Conservation (phyloP, 2,329 filamentous ascomycete genomes). For the Fusarium torulosum region DNA sequence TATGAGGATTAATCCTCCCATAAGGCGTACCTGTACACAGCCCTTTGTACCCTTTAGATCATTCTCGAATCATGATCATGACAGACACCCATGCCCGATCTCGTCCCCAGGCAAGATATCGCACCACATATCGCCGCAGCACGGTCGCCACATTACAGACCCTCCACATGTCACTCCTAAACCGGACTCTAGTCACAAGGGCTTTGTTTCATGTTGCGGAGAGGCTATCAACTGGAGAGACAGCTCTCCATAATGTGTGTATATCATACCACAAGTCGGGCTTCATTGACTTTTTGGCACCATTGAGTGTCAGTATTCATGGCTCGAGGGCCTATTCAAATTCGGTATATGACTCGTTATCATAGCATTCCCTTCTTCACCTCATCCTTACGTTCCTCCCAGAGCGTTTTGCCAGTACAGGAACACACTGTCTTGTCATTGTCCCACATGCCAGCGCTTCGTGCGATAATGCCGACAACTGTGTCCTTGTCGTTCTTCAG, state of each 20-base stretch:
- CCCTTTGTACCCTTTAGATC: constrained; percentile 19
- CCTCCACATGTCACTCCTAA: constrained; percentile 27
- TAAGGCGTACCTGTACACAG: constrained; percentile 1
- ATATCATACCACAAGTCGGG: constrained; percentile 37
- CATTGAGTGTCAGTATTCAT: constrained; percentile 14
- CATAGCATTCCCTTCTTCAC: constrained; percentile 90
- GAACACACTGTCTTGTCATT: constrained; percentile 99
- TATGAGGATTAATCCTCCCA: constrained; percentile 11
- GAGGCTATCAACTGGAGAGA: constrained; percentile 16
- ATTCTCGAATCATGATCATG: constrained; percentile 43
- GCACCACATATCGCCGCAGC: constrained; percentile 42
- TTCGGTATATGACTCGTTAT: constrained; percentile 48
- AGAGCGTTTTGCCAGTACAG: constrained; percentile 97
- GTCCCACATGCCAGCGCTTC: constrained; percentile 98
- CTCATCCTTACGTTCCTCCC: constrained; percentile 95
- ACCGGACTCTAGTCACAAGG: constrained; percentile 15
- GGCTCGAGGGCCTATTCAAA: constrained; percentile 12
- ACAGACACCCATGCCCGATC: constrained; percentile 37
- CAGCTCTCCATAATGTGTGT: constrained; percentile 13
- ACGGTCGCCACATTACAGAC: constrained; percentile 26
- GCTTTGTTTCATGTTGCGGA: constrained; percentile 40
- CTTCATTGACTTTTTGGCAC: constrained; percentile 22
- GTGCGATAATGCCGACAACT: constrained; percentile 90
- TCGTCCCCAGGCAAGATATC: constrained; percentile 35
- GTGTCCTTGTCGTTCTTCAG: constrained; percentile 84